phyloP scores from a whole-genome alignment of 2,329 filamentous ascomycete genomes.

The Exophiala viscosa region DNA sequence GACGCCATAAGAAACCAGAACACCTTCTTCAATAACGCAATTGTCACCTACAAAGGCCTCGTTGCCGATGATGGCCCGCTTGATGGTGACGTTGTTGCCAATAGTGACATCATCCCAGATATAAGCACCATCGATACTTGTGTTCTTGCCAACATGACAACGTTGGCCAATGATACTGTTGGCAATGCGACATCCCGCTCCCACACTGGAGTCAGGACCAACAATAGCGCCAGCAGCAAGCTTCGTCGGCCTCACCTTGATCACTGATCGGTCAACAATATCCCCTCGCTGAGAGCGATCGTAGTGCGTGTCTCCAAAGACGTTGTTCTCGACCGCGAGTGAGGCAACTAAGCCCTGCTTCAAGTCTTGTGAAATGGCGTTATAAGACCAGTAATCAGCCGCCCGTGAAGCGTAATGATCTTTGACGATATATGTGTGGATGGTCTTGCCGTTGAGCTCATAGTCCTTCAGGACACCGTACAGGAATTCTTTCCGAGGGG shows the following conservation, averaged over 20 bases:
- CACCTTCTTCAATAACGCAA: constrained; percentile 66
- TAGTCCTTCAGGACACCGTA: constrained; percentile 94
- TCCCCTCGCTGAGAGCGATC: constrained; percentile 69
- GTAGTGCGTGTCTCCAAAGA: constrained; percentile 71
- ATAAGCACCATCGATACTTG: constrained; percentile 72
- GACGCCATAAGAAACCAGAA: constrained; percentile 76
- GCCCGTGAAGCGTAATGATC: constrained; percentile 84
- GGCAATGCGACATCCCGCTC: constrained; percentile 64
- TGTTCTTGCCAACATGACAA: constrained; percentile 83
- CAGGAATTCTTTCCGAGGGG: constrained; percentile 81
- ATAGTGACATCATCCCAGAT: constrained; percentile 83
- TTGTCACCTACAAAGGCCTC: constrained; percentile 67
- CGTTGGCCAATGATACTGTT: constrained; percentile 78
- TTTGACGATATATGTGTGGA: constrained; percentile 80
- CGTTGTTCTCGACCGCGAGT: constrained; percentile 51
- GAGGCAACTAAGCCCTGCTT: constrained; percentile 23
- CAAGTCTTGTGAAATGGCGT: constrained; percentile 73
- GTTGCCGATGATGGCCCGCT: constrained; percentile 71
- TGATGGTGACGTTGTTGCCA: constrained; percentile 68
- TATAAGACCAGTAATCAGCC: constrained; percentile 82
- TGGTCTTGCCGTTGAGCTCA: constrained; percentile 94
- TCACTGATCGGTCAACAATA: constrained; percentile 45
- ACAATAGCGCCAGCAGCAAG: constrained; percentile 69
- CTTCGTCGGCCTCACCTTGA: constrained; percentile 67
- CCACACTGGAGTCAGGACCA: constrained; percentile 71